Conservation (phyloP, 2,329 filamentous ascomycete genomes). For the Biscogniauxia sp. region DNA sequence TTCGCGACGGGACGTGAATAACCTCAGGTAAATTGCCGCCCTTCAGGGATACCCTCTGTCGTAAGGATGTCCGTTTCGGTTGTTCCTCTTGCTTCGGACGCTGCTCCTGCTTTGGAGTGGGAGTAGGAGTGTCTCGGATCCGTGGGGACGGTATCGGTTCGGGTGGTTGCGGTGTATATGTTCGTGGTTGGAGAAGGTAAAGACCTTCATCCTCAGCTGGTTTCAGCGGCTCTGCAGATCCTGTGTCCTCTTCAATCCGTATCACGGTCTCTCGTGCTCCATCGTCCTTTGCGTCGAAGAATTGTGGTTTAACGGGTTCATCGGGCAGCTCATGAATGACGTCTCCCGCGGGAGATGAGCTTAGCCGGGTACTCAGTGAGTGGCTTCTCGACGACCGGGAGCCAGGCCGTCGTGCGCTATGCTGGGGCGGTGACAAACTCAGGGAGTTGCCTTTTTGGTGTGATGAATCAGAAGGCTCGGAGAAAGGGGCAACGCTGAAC, state of each 20-base stretch:
- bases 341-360: slow-evolving; percentile 25
- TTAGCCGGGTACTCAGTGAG: slow-evolving; percentile 23
- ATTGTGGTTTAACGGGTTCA: slow-evolving; percentile 18
- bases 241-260: slow-evolving; percentile 18
- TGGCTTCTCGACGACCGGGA: slow-evolving; percentile 20
- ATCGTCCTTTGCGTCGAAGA: slow-evolving; percentile 16
- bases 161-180: slow-evolving; percentile 53
- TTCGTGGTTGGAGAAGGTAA: slow-evolving; percentile 55
- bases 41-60: slow-evolving; percentile 54
- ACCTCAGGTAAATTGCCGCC: slow-evolving; percentile 48
- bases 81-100: slow-evolving; percentile 13
- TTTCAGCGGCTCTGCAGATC: slow-evolving; percentile 21
- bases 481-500: slow-evolving; percentile 31
- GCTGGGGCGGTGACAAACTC: slow-evolving; percentile 20
- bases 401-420: slow-evolving; percentile 20
- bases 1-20: slow-evolving; percentile 51
- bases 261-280: slow-evolving; percentile 13
- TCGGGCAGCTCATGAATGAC: slow-evolving; percentile 31
- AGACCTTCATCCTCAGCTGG: slow-evolving; percentile 39
- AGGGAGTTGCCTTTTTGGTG: slow-evolving; percentile 17
- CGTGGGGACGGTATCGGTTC: slow-evolving; percentile 49
- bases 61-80: slow-evolving; percentile 45
- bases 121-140: slow-evolving; percentile 30
- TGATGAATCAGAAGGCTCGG: slow-evolving; percentile 21
- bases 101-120: slow-evolving; percentile 17